Percentiles rank a stretch among this genome's conserved stretches.
Conservation (phyloP, 768 basidiomycete genomes). For the Cystobasidium tubakii region DNA sequence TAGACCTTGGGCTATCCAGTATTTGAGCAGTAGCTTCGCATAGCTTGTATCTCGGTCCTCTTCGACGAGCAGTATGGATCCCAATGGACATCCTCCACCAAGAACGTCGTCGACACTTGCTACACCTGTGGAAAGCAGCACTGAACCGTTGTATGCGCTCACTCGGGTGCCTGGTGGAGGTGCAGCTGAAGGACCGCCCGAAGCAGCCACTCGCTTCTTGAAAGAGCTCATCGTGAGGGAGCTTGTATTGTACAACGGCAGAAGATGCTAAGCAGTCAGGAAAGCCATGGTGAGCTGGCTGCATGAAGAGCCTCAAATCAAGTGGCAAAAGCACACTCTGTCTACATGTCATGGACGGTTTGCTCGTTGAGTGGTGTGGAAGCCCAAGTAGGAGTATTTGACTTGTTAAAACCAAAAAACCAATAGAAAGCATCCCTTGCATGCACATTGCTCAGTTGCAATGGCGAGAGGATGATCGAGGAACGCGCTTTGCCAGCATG, state of each 20-base stretch:
- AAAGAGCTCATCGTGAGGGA: constrained; percentile 19
- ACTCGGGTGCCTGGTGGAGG: constrained; percentile 48
- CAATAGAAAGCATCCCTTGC: too few species aligned
- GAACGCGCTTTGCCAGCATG: too few species aligned
- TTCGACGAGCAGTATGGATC: constrained; percentile 67
- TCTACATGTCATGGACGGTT: too few species aligned
- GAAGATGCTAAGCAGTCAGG: too few species aligned
- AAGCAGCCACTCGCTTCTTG: constrained; percentile 25
- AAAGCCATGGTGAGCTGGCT: neutral
- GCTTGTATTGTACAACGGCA: neutral
- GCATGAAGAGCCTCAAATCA: neutral
- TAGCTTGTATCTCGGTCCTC: constrained; percentile 83
- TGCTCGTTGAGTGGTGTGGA: too few species aligned
- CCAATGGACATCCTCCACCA: constrained; percentile 81
- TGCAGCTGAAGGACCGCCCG: constrained; percentile 38
- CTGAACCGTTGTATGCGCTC: constrained; percentile 47
- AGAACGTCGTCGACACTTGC: constrained; percentile 91
- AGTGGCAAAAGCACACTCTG: too few species aligned
- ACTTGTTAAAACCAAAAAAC: too few species aligned
- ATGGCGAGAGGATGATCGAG: too few species aligned
- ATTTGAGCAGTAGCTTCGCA: constrained; percentile 74
- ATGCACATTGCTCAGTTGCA: too few species aligned
- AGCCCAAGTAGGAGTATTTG: too few species aligned
- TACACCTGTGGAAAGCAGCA: constrained; percentile 68
- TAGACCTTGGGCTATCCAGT: constrained; percentile 83